Evolutionary conservation across 2,329 filamentous ascomycete genomes (phyloP), one percentile per base, ranked within the genome.

Genomic region (Colletotrichum salicis): DNA sequence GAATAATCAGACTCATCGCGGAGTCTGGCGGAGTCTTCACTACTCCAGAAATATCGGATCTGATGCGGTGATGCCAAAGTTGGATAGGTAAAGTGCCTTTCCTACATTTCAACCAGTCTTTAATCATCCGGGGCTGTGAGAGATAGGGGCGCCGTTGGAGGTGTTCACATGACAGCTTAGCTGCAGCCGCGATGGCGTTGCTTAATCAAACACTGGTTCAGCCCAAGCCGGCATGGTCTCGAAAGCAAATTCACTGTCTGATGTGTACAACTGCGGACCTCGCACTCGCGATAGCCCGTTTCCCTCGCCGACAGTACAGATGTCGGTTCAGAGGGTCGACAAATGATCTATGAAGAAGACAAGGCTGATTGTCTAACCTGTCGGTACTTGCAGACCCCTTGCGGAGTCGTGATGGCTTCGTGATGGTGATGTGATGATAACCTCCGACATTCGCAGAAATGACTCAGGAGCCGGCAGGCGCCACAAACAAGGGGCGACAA

Each of bases 131-230:
- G 8, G 59, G 8, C 67, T 45, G 62, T 60, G 60, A 27, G 22
- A 4, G 56, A 54, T 27, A 48, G 19, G 48, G 41, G n/a, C 13
- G 22, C 24, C 27, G 66, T 55, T 33, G 48, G 45, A 24, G 24
- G 64, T 15, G 37, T 68, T n/a, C 58, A 48, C 52, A 45, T 13
- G 64, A n/a, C 33, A 8, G 33, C 54, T 68, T 41, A 63, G 52
- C 52, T 45, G 51, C 37, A 62, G 24, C 58, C 57, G 41, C 58
- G 33, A 59, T 48, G 64, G 64, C 69, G 64, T 68, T 31, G 27
- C 29, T 31, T 31, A 68, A 59, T 68, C 52, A 58, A 63, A 45
- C 41, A 68, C 24, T 29, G 5, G 13, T 29, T 19, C 51, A 54
- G 57, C 35, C 7, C 11, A 22, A 19, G 27, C 24, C 35, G 31